phyloP scores from a whole-genome alignment of 2,329 filamentous ascomycete species.

The Apiospora malaysiana region DNA sequence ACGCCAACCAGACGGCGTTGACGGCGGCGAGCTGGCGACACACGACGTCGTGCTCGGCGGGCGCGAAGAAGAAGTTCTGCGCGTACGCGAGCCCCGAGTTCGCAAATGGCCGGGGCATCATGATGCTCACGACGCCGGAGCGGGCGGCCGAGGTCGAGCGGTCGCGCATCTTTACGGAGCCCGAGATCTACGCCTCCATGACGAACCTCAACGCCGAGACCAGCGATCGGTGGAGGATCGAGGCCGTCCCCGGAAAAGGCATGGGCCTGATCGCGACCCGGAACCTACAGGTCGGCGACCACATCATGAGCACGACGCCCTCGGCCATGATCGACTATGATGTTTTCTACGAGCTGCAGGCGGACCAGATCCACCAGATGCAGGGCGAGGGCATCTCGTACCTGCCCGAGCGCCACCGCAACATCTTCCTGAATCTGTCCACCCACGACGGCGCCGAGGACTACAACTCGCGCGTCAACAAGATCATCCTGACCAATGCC shows the following conservation, averaged over 20 bases:
- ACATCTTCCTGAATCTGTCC: constrained; percentile 44
- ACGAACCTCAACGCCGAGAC: constrained; percentile 33
- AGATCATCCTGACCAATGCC: constrained; percentile 45
- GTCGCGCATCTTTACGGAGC: constrained; percentile 36
- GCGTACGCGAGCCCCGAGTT: constrained; percentile 44
- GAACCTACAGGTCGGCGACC: constrained; percentile 43
- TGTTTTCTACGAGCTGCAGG: constrained; percentile 39
- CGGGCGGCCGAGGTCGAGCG: constrained; percentile 40
- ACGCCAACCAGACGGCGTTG: background rate
- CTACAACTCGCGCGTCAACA: constrained; percentile 39
- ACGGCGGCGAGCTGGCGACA: constrained; percentile 24
- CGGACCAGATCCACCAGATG: constrained; percentile 36
- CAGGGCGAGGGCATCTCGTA: constrained; percentile 40
- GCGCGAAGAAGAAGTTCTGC: constrained; percentile 36
- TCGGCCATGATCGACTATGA: constrained; percentile 48
- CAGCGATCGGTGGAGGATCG: constrained; percentile 40
- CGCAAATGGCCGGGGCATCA: constrained; percentile 45
- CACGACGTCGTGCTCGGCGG: constrained; percentile 26
- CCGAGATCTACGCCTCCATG: constrained; percentile 32
- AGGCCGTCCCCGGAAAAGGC: constrained; percentile 46
- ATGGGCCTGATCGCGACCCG: constrained; percentile 44
- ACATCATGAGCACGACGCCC: constrained; percentile 46
- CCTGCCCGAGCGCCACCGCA: constrained; percentile 40
- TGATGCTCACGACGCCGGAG: constrained; percentile 43
- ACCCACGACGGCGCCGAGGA: constrained; percentile 38